A percentile compares a stretch with the other conserved stretches of the same genome.
These are phyloP conservation scores for Hemileccinum impolitum DNA, from an alignment of 768 basidiomycete species.

Conservation along the genomic window DNA sequence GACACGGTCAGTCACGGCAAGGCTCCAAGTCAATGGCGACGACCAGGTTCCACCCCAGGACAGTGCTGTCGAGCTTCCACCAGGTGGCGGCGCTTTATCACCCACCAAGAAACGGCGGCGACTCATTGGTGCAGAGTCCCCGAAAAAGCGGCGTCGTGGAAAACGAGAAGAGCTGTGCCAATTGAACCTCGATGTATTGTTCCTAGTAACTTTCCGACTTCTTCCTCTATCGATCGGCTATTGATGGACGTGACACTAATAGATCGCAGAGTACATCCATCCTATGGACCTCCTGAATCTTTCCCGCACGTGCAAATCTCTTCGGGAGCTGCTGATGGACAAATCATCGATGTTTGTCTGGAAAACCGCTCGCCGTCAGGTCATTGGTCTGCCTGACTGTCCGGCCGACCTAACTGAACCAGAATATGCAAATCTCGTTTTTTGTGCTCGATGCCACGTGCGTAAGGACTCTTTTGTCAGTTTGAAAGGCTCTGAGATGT, in stretches of 20 bases:
- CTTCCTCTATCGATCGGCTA: background rate
- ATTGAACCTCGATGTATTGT: slow-evolving; percentile 20
- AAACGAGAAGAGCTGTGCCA: background rate
- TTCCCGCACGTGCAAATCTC: slow-evolving; percentile 36
- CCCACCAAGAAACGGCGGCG: background rate
- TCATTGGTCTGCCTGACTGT: slow-evolving; percentile 38
- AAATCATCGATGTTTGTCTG: slow-evolving; percentile 25
- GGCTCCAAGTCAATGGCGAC: too few species aligned
- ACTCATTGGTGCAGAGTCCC: background rate
- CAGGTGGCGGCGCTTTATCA: background rate
- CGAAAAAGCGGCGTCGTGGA: background rate
- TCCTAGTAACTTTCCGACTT: slow-evolving; percentile 6
- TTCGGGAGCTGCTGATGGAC: slow-evolving; percentile 36
- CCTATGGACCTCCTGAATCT: slow-evolving; percentile 32
- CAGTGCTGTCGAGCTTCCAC: background rate
- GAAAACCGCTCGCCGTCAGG: slow-evolving; percentile 26
- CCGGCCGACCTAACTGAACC: slow-evolving; percentile 44
- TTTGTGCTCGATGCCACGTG: slow-evolving; percentile 22
- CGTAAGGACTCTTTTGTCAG: background rate
- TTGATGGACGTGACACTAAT: background rate
- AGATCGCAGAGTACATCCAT: slow-evolving; percentile 40
- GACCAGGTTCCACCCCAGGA: too few species aligned
- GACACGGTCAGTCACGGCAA: background rate
- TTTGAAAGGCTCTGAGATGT: background rate
- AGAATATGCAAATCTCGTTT: slow-evolving; percentile 44